A percentile compares a stretch with the other conserved stretches of the same genome.
Conservation (phyloP, 1,284 basidiomycete species). For the Pascua guehoae region DNA sequence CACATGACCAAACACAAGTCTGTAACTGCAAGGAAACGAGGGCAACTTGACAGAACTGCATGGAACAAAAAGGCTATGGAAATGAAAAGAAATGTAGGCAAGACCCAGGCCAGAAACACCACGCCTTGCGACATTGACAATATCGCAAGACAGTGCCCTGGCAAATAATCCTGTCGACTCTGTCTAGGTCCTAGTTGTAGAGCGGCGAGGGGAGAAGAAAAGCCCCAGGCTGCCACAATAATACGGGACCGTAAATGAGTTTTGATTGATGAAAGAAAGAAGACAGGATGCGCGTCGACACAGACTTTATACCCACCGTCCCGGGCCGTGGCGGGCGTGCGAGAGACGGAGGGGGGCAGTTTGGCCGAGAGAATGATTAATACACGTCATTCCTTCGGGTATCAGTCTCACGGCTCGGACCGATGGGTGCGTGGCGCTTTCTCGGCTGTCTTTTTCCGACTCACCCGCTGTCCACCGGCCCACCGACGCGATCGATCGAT, state of each 20-base stretch:
- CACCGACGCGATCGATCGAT: no score
- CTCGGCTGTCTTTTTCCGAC: no score
- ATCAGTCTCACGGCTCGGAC: no score
- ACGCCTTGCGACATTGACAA: conserved; percentile 16
- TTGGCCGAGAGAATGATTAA: no score
- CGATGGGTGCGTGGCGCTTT: no score
- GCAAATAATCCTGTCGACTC: conserved; percentile 23
- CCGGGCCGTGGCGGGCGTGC: no score
- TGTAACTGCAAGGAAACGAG: no score
- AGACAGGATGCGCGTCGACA: background rate
- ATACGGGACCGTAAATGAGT: conserved; percentile 11
- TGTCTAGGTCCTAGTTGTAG: conserved; percentile 20
- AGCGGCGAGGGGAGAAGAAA: conserved; percentile 7
- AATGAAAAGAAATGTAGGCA: conserved; percentile 28
- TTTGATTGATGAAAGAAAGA: conserved; percentile 7
- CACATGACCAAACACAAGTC: no score
- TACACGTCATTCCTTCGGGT: no score
- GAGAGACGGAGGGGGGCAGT: no score
- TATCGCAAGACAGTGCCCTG: conserved; percentile 9
- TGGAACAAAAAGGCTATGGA: no score
- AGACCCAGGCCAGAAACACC: conserved; percentile 40
- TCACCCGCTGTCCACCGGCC: no score
- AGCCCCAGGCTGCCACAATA: conserved; percentile 17
- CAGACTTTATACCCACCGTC: conserved; percentile 1
- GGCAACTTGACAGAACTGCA: conserved; percentile 11